A percentile compares a stretch with the other conserved stretches of the same genome.
Evolutionary conservation across 305 asterid species (phyloP).

Genomic region (Ilex paraguariensis): DNA sequence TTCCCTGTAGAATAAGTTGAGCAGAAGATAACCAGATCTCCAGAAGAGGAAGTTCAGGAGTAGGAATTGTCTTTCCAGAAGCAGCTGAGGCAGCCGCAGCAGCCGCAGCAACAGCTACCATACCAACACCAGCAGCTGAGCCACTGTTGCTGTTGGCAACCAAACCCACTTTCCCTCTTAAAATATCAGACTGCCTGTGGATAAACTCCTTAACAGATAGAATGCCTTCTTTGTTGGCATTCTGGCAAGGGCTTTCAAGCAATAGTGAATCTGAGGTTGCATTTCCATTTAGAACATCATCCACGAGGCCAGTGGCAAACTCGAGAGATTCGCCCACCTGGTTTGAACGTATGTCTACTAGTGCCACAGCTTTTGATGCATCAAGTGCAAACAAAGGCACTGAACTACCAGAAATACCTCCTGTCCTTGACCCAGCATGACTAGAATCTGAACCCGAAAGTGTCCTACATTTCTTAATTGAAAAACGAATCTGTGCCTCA

Average conservation of each 20-base stretch:
- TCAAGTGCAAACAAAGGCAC: slow-evolving; percentile 82
- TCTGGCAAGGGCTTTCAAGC: slow-evolving; percentile 66
- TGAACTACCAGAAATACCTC: slow-evolving; percentile 39
- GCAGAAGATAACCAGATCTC: slow-evolving; percentile 75
- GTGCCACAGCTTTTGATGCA: slow-evolving; percentile 77
- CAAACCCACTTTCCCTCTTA: slow-evolving; percentile 74
- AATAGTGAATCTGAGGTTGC: slow-evolving; percentile 86
- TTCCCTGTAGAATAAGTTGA: slow-evolving; percentile 57
- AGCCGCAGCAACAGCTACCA: slow-evolving; percentile 93
- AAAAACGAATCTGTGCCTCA: slow-evolving; percentile 90
- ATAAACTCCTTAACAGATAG: slow-evolving; percentile 82
- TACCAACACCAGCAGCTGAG: slow-evolving; percentile 71
- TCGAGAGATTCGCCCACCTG: slow-evolving; percentile 82
- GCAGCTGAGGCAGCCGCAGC: slow-evolving; percentile 87
- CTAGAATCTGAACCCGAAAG: slow-evolving; percentile 69
- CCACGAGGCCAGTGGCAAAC: slow-evolving; percentile 70
- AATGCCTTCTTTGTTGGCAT: slow-evolving; percentile 62
- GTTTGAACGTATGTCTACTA: slow-evolving; percentile 53
- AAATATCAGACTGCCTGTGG: slow-evolving; percentile 63
- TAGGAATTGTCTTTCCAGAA: slow-evolving; percentile 44
- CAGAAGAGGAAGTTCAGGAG: slow-evolving; percentile 80
- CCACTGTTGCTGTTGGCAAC: slow-evolving; percentile 48
- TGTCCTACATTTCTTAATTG: slow-evolving; percentile 76
- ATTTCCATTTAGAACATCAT: slow-evolving; percentile 71
- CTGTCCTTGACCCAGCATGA: slow-evolving; percentile 57